Conservation (phyloP, 2,329 filamentous ascomycete genomes). For the Zymoseptoria brevis region DNA sequence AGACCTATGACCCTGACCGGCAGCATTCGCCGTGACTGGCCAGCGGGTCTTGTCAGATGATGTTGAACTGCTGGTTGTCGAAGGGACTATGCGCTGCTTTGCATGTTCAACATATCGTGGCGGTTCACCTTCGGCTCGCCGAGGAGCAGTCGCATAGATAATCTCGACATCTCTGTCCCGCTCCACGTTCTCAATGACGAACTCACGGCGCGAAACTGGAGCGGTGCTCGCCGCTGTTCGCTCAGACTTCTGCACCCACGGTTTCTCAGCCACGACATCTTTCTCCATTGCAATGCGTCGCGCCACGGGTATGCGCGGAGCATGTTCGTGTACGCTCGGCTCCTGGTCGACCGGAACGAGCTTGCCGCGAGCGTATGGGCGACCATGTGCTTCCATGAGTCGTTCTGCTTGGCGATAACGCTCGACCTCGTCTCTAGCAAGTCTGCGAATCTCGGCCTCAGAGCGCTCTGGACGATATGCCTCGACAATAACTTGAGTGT, state of each 20-base stretch:
- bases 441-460: slow-evolving; percentile 22
- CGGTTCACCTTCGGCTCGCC: neutral
- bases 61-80: neutral
- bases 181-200: neutral
- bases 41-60: slow-evolving; percentile 11
- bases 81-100: neutral
- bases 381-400: slow-evolving; percentile 25
- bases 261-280: slow-evolving; percentile 10
- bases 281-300: slow-evolving; percentile 18
- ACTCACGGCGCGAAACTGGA: neutral
- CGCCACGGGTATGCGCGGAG: slow-evolving; percentile 15
- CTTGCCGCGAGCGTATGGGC: slow-evolving; percentile 25
- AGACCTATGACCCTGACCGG: neutral
- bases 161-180: neutral
- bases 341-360: slow-evolving; percentile 18
- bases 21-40: neutral
- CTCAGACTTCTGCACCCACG: slow-evolving; percentile 7
- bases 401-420: slow-evolving; percentile 29
- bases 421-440: slow-evolving; percentile 29
- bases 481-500: neutral
- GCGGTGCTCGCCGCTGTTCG: neutral
- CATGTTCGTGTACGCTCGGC: neutral
- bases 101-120: neutral
- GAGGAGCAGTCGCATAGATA: neutral
- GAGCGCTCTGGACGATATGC: slow-evolving; percentile 1